Base-by-base conservation (phyloP, 2,329 filamentous ascomycete species). In the Phyllosticta citrichinensis region DNA sequence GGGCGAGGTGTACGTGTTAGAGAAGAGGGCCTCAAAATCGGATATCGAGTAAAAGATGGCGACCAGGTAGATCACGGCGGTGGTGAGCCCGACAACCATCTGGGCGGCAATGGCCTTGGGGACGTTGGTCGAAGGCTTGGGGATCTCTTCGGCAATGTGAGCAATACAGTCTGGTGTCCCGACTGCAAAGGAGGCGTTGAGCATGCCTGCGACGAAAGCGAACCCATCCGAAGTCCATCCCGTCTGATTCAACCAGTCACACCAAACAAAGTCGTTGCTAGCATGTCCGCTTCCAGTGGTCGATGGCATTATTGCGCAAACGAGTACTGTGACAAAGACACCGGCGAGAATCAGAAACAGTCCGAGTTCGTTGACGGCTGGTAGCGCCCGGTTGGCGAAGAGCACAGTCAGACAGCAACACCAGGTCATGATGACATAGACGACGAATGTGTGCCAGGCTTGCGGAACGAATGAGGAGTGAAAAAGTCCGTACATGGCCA, bases 121-220 rank as follows among this genome's bases (percentile, higher is more conserved):
- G n/a, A 76, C 70, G 63, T 76, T 75, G 62, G 63, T 63, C 8
- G 70, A 66, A 3, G 74, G 74, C 10, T 64, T 62, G 22, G 71
- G 70, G 10, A 68, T 56, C 55, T 69, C 67, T 54, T 88, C 85
- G 0, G 84, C 82, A 55, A 87, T 70, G 67, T 88, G 86, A 1
- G 83, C 66, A 47, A 84, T 81, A 55, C 83, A 82, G 67, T 89
- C 87, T 11, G 85, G 82, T 1, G 83, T 82, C 6, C 86, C 87
- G 11, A 89, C 82, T 53, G 83, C 81, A 68, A 83, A 89, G 2
- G 86, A 86, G 11, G 85, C 87, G 66, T 89, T 89, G 24, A 88
- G 76, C 70, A 87, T 85, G 19, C 85, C 85, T 0, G 82, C 75
- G 25, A 87, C 73, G 64, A 88, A 87, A 2, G 84, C 83, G n/a